These are phyloP conservation scores for Annulohypoxylon nitens DNA, from an alignment of 495 filamentous ascomycete genomes.

Conservation along the genomic window DNA sequence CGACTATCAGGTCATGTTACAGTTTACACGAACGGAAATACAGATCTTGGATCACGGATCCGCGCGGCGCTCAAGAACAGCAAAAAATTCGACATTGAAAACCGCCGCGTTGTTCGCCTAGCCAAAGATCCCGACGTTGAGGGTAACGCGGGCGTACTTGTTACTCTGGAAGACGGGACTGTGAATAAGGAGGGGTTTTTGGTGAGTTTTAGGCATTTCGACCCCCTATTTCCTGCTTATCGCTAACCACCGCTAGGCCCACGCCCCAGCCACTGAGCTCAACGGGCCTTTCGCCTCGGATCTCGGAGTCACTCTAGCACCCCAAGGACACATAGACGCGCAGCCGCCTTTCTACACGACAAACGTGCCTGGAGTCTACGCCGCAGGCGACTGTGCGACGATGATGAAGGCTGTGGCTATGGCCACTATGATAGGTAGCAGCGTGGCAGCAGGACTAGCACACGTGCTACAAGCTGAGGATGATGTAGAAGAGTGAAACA, in stretches of 20 bases:
- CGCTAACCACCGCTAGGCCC: constrained; percentile 31
- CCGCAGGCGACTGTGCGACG: constrained; percentile 49
- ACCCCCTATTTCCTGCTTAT: not conserved
- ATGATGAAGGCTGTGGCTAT: constrained; percentile 37
- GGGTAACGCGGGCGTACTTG: constrained; percentile 40
- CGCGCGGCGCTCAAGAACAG: constrained; percentile 31
- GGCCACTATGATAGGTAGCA: constrained; percentile 44
- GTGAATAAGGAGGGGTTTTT: constrained; percentile 43
- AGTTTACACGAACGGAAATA: constrained; percentile 49
- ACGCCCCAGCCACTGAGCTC: constrained; percentile 41
- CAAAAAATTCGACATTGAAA: constrained; percentile 39
- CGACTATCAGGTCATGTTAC: constrained; percentile 36
- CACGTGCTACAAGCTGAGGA: constrained; percentile 43
- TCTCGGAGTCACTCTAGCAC: constrained; percentile 34
- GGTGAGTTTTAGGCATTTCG: constrained; percentile 26
- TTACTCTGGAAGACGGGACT: constrained; percentile 45
- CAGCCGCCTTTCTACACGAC: constrained; percentile 46
- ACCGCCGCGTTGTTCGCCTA: constrained; percentile 36
- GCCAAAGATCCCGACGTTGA: constrained; percentile 38
- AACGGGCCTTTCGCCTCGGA: constrained; percentile 44
- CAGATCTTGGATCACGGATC: constrained; percentile 24
- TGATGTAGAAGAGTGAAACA: constrained; percentile 30
- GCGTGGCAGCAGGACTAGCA: constrained; percentile 40
- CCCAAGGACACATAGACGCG: constrained; percentile 44
- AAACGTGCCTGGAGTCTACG: constrained; percentile 42